These are phyloP conservation scores for Aspergillus incahuasiensis DNA, from an alignment of 495 filamentous ascomycete genomes.

Conservation along the genomic window DNA sequence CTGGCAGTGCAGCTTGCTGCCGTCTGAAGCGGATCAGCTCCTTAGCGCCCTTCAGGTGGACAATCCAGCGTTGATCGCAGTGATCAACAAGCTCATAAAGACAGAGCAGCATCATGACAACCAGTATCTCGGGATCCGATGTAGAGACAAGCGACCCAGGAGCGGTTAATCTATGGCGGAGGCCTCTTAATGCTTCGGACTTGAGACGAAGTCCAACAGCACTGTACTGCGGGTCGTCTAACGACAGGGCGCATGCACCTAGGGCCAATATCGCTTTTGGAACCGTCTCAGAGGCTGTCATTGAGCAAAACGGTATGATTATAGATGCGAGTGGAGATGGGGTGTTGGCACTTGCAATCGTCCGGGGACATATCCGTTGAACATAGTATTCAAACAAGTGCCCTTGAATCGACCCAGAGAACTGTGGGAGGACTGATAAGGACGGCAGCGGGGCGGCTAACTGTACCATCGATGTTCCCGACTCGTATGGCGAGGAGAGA, in stretches of 20 bases:
- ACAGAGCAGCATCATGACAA: conserved; percentile 45
- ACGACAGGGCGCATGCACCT: conserved; percentile 37
- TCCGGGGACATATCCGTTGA: conserved; percentile 40
- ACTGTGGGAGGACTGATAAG: conserved; percentile 29
- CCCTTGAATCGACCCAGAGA: conserved; percentile 23
- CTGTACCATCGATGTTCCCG: background rate
- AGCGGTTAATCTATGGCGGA: conserved; percentile 29
- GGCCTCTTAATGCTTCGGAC: conserved; percentile 33
- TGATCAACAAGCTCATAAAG: conserved; percentile 45
- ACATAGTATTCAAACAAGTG: conserved; percentile 43
- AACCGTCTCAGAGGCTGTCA: conserved; percentile 33
- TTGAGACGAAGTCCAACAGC: conserved; percentile 34
- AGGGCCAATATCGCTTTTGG: conserved; percentile 39
- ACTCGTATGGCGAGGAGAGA: background rate
- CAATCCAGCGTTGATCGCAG: conserved; percentile 41
- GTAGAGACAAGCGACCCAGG: conserved; percentile 23
- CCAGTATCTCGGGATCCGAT: conserved; percentile 35
- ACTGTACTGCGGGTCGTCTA: conserved; percentile 26
- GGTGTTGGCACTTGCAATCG: conserved; percentile 31
- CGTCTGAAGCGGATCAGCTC: conserved; percentile 38
- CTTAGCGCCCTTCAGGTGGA: conserved; percentile 42
- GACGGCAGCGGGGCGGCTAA: conserved; percentile 12
- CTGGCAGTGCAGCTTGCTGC: conserved; percentile 15
- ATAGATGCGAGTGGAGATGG: conserved; percentile 41
- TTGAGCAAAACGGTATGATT: conserved; percentile 36